Evolutionary conservation across 1,284 basidiomycete genomes (phyloP).

Genomic region (Cerioporus squamosus): DNA sequence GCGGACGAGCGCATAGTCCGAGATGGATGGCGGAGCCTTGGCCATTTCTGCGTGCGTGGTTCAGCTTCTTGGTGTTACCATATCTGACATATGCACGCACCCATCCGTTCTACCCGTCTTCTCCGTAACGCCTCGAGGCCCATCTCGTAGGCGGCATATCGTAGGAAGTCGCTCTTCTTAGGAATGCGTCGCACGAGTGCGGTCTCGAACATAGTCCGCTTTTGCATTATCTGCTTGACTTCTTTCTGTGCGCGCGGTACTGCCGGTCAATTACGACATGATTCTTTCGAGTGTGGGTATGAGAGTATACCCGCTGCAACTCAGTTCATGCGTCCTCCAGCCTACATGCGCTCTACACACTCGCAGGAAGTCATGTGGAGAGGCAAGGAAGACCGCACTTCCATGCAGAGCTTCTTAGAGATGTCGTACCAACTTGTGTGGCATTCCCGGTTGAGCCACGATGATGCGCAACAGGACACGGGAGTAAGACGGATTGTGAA

Average conservation of each 20-base stretch:
- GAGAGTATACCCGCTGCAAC: too few species aligned
- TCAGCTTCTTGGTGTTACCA: background rate
- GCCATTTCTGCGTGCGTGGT: conserved; percentile 11
- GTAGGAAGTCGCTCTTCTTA: conserved; percentile 88
- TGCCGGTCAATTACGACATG: conserved; percentile 23
- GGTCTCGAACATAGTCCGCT: conserved; percentile 85
- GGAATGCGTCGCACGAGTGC: conserved; percentile 83
- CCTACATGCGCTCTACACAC: too few species aligned
- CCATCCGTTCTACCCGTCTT: conserved; percentile 74
- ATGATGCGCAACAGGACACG: too few species aligned
- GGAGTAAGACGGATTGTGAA: too few species aligned
- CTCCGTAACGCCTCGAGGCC: conserved; percentile 80
- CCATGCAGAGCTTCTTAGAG: too few species aligned
- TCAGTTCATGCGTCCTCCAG: too few species aligned
- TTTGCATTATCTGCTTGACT: conserved; percentile 85
- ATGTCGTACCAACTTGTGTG: too few species aligned
- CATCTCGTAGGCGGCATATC: conserved; percentile 94
- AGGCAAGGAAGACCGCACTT: too few species aligned
- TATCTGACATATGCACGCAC: conserved; percentile 49
- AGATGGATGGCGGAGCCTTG: conserved; percentile 57
- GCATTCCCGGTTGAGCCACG: too few species aligned
- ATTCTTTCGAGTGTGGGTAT: too few species aligned
- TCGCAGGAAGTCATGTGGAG: too few species aligned
- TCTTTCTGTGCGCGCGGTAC: conserved; percentile 58
- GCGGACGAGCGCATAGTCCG: conserved; percentile 82